Evolutionary conservation across 306 rosid genomes (phyloP).

Genomic region (Fragaria iinumae): DNA sequence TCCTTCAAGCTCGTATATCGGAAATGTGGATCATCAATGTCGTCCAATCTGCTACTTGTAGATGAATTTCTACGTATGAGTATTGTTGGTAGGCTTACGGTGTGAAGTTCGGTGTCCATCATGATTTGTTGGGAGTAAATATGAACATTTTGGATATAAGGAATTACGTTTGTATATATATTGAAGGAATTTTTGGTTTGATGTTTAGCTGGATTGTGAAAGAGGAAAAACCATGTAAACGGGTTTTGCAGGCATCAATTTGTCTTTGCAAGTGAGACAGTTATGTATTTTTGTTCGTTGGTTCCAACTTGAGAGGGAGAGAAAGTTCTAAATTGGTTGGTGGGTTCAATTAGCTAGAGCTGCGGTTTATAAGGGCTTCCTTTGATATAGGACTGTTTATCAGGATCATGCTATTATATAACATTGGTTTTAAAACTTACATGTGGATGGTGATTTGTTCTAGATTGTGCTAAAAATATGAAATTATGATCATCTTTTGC

Average conservation of each 20-base stretch:
- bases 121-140: conserved; percentile 11
- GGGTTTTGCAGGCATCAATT: not conserved
- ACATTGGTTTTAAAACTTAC: conserved; percentile 6
- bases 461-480: not conserved
- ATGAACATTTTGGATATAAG: conserved; percentile 14
- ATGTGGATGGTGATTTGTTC: not conserved
- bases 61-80: conserved; percentile 30
- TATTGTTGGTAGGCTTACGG: conserved; percentile 19
- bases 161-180: not conserved
- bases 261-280: not conserved
- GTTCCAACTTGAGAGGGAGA: conserved; percentile 6
- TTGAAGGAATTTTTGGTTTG: not conserved
- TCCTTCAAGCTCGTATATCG: conserved; percentile 74
- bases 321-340: not conserved
- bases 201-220: not conserved
- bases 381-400: conserved; percentile 21
- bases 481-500: not conserved
- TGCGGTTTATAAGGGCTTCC: conserved; percentile 14
- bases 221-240: not conserved
- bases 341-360: not conserved
- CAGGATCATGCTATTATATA: not conserved
- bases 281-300: not conserved
- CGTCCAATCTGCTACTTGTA: conserved; percentile 20
- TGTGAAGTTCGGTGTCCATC: conserved; percentile 42
- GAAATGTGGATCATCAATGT: conserved; percentile 23